Conservation (phyloP, 495 filamentous ascomycete species). For the Parathielavia appendiculata region DNA sequence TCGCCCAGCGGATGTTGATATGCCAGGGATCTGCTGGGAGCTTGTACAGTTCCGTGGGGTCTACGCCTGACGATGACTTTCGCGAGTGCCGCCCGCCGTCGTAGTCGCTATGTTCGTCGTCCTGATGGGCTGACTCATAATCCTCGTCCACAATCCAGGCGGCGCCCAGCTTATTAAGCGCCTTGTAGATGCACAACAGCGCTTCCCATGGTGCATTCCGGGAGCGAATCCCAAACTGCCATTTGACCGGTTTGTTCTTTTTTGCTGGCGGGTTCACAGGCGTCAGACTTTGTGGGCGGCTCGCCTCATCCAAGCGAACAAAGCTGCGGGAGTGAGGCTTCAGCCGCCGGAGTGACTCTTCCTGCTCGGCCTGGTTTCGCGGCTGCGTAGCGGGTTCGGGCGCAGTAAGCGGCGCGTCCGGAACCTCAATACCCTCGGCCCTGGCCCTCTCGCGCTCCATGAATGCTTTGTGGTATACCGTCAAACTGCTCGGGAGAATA, state of each 20-base stretch:
- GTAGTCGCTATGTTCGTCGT: conserved; percentile 25
- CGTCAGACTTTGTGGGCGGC: conserved; percentile 60
- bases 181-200: conserved; percentile 88
- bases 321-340: conserved; percentile 69
- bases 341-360: conserved; percentile 65
- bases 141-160: conserved; percentile 69
- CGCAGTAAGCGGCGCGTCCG: conserved; percentile 35
- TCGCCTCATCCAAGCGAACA: conserved; percentile 55
- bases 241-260: conserved; percentile 67
- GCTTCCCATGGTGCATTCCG: conserved; percentile 91
- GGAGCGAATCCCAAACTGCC: conserved; percentile 96
- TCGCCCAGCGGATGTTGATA: conserved; percentile 81
- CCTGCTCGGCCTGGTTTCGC: conserved; percentile 66
- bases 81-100: conserved; percentile 18
- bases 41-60: conserved; percentile 52
- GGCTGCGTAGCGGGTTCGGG: conserved; percentile 48
- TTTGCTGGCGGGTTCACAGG: conserved; percentile 53
- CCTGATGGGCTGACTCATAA: conserved; percentile 36
- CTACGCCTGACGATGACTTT: conserved; percentile 21
- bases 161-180: conserved; percentile 78
- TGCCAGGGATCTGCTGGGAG: conserved; percentile 94
- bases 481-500: conserved; percentile 82
- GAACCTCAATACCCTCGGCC: conserved; percentile 33
- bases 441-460: conserved; percentile 67
- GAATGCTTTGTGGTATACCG: conserved; percentile 80